Evolutionary conservation across 495 filamentous ascomycete genomes (phyloP), one percentile per base, ranked within the genome.

Genomic region (Saxophila tyrrhenica): DNA sequence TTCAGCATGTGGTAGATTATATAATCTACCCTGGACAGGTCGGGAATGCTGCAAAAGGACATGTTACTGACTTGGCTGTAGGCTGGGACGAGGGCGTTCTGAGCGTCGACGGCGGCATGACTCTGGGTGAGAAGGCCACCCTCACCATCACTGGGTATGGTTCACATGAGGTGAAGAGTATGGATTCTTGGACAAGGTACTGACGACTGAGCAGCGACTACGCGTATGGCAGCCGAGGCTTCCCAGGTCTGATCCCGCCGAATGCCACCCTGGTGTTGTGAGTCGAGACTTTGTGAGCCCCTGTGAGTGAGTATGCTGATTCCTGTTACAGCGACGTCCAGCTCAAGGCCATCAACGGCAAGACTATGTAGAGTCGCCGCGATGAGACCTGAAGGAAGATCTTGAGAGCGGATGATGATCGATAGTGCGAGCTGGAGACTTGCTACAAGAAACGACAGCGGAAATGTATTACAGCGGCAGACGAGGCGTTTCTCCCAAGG

Each of bases 11-110:
- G 7, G 42, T 44, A 22, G 20, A 3, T 50, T 54, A 20, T 13
- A 13, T 5, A 35, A 35, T 7, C 29, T 5, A 35, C 29, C 7
- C 29, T 35, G 29, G 29, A 35, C 29, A 35, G 29, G 29, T n/a
- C n/a, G n/a, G n/a, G n/a, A n/a, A n/a, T 46, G 20, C 43, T 46
- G 35, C 35, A 39, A 39, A 39, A 39, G 9, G 9, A n/a, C 9
- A 10, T 39, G 35, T 10, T n/a, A n/a, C n/a, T n/a, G n/a, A n/a
- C n/a, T n/a, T n/a, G 20, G 25, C 51, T 24, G 11, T 20, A 89
- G 87, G 88, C 44, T 94, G 88, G 88, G 88, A 94, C 57, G 81
- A 90, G 73, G 88, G 84, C 55, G 86, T 94, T 25, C 69, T 78
- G 21, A 59, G 41, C 38, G 51, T 53, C 13, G 55, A 61, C 19